Percentiles rank a stretch among this genome's conserved stretches.
Conservation (phyloP, 352 stramenopile genomes). For the Phytopythium oedochilum region DNA sequence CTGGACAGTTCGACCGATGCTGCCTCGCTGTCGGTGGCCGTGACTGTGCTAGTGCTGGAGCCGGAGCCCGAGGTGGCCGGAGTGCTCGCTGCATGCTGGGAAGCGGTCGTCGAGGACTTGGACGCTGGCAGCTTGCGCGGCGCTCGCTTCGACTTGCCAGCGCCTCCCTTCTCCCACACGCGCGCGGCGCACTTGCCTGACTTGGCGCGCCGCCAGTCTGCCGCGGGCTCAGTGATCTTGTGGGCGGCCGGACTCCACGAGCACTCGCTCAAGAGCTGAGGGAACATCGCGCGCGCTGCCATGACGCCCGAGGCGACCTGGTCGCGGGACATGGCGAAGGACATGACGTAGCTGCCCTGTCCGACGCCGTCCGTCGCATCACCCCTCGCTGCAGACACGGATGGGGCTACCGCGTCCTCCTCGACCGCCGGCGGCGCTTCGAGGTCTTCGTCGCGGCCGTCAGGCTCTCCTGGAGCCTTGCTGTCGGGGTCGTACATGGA, state of each 20-base stretch:
- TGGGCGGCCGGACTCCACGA: constrained; percentile 2
- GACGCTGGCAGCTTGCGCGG: neutral
- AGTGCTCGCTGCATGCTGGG: neutral
- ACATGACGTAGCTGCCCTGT: constrained; percentile 42
- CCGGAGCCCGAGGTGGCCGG: neutral
- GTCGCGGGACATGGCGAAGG: constrained; percentile 43
- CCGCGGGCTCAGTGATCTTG: neutral
- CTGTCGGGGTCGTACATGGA: neutral
- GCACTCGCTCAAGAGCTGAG: constrained; percentile 29
- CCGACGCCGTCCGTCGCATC: constrained; percentile 1
- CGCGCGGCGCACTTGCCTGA: constrained; percentile 25
- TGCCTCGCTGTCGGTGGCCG: neutral
- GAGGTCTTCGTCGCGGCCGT: constrained; percentile 8
- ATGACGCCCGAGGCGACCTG: constrained; percentile 28
- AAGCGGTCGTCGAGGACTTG: neutral
- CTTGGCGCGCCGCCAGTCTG: constrained; percentile 25
- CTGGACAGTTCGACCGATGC: neutral
- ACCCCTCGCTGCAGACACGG: neutral
- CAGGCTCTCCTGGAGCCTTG: neutral
- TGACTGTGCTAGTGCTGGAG: neutral
- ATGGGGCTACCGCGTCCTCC: constrained; percentile 2
- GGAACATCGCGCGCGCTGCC: constrained; percentile 17
- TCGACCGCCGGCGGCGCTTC: neutral
- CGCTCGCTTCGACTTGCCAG: constrained; percentile 6
- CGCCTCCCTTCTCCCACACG: constrained; percentile 48